A percentile compares a stretch with the other conserved stretches of the same genome.
These are phyloP conservation scores for Musa itinerans DNA, from an alignment of 176 grass and related monocot species.

Conservation along the genomic window DNA sequence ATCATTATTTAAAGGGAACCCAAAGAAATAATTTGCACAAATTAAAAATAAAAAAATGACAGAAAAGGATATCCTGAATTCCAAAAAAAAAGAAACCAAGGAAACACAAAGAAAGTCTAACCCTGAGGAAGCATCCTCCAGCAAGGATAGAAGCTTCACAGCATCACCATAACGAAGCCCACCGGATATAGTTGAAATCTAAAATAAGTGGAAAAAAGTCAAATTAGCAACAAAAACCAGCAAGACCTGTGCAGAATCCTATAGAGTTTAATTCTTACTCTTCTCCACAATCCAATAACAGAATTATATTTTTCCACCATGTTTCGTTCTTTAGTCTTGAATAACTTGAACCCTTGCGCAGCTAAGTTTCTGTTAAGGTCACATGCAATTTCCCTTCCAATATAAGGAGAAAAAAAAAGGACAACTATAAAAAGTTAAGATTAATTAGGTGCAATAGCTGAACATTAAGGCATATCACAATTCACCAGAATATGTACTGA, in stretches of 20 bases:
- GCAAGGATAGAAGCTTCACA: constrained; percentile 65
- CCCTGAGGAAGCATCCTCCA: constrained; percentile 86
- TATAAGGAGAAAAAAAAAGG: background rate
- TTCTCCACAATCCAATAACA: constrained; percentile 78
- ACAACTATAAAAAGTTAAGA: background rate
- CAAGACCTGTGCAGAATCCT: background rate
- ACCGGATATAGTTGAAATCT: constrained; percentile 66
- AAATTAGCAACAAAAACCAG: background rate
- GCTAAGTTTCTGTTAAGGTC: constrained; percentile 46
- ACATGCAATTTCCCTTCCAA: background rate
- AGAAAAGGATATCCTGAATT: background rate
- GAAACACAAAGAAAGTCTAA: constrained; percentile 30
- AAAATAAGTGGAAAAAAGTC: constrained; percentile 10
- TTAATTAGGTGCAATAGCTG: background rate
- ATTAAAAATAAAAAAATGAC: background rate
- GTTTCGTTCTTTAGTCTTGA: constrained; percentile 56
- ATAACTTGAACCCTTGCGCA: constrained; percentile 56
- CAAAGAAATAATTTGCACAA: background rate
- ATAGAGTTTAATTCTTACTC: constrained; percentile 38
- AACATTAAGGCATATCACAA: background rate
- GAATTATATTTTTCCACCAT: constrained; percentile 94
- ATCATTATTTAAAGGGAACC: background rate
- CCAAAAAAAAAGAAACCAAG: background rate
- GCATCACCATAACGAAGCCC: constrained; percentile 63
- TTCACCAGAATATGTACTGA: background rate